Evolutionary conservation across 73 alveolate genomes (phyloP), one percentile per base, ranked within the genome.

Genomic region (Durusdinium trenchii): DNA sequence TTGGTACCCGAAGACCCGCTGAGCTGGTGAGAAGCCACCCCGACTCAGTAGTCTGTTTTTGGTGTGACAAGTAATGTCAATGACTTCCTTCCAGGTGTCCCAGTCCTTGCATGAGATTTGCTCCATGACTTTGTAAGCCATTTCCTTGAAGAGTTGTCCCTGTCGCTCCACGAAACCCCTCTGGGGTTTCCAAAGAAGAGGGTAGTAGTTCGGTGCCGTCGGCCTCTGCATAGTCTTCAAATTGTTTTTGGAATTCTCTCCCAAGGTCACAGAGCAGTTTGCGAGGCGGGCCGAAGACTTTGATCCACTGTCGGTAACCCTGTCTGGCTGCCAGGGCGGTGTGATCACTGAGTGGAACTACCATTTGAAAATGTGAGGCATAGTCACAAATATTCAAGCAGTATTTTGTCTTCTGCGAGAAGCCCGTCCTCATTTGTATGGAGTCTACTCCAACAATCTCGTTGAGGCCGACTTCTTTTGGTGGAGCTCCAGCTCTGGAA

Each of bases 341-440:
- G 26, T 71, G 84, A 6, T 5, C 3, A 20, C 38, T 6, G 18
- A 71, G 6, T 6, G 84, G 84, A 6, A 71, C 35, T 6, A 71
- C 35, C 84, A 71, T 71, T 35, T 71, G 84, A 71, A 71, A 71
- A 26, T 50, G 84, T 28, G 84, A 71, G 28, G 87, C 87, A 54
- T 61, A 78, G 16, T 78, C 87, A 54, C 42, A 54, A 0, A 78
- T 42, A 42, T 78, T 78, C 62, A 78, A 1, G 30, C 62, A 54
- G 42, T 26, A 10, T 20, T 42, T 38, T 0, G 38, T 43, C 64
- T 45, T 78, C 26, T 42, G 28, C 40, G 10, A 7, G 7, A 12
- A 0, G 2, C 45, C 28, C 38, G 60, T 40, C 2, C n/a, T n/a
- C n/a, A 78, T 32, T 16, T 78, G 26, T 6, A 78, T 43, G 7